A percentile compares a stretch with the other conserved stretches of the same genome.
Evolutionary conservation across 176 grass and related monocot species (phyloP).

Genomic region (Leersia perrieri): DNA sequence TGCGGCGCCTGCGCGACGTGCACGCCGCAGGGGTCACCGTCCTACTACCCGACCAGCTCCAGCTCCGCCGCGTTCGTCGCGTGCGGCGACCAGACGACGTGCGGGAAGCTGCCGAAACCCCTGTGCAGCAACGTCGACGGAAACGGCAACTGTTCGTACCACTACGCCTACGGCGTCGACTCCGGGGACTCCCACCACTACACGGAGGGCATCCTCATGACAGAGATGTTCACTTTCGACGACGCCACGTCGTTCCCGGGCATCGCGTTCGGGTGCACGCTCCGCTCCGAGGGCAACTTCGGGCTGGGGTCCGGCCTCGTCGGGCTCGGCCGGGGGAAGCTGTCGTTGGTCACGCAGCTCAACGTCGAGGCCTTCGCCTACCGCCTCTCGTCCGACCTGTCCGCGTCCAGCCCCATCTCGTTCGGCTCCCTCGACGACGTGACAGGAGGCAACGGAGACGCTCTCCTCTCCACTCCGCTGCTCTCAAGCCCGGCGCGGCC

Average conservation of each 20-base stretch:
- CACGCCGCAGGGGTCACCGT: not conserved
- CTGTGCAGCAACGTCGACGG: not conserved
- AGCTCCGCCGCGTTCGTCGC: no score
- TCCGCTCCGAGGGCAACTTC: not conserved
- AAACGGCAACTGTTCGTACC: not conserved
- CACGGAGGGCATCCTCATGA: not conserved
- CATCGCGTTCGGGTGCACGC: not conserved
- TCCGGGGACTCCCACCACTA: rapidly evolving
- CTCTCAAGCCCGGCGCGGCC: not conserved
- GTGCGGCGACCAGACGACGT: no score
- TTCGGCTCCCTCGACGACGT: not conserved
- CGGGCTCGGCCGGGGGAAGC: not conserved
- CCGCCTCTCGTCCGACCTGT: not conserved
- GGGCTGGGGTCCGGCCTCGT: not conserved
- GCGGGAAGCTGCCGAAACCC: no score
- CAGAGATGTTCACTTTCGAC: not conserved
- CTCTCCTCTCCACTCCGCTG: not conserved
- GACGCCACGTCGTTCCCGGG: not conserved
- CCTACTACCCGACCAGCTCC: no score
- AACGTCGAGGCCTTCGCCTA: not conserved
- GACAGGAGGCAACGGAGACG: not conserved
- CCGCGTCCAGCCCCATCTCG: not conserved
- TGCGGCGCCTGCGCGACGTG: not conserved
- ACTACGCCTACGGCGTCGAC: not conserved
- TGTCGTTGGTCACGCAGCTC: conserved; percentile 3